Evolutionary conservation across 2,329 filamentous ascomycete species (phyloP), one percentile per base, ranked within the genome.

Genomic region (Trichoderma atrobrunneum): DNA sequence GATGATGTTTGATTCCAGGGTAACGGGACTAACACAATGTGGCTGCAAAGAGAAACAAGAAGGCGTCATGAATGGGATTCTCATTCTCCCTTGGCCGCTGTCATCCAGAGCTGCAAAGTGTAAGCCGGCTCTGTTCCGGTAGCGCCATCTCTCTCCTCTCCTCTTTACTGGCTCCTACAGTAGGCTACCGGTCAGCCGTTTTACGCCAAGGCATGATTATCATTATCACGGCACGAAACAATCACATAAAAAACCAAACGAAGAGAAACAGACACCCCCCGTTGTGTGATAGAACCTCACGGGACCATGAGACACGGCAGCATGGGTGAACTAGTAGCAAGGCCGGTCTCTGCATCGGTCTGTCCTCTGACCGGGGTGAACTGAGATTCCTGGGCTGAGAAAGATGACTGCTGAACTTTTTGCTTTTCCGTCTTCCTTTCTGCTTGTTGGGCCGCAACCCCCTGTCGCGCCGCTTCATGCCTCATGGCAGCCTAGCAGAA

Each of bases 281-380:
- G 51, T 59, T 59, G 51, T 54, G 57, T 24, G 66, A 62, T 43
- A 39, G 57, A 51, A 54, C 57, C 66, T 70, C 66, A 70, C 66
- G 66, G 66, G 66, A 70, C 57, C 66, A 51, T 26, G 57, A 62
- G 66, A 70, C 66, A 70, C 66, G 43, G 66, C 66, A 61, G 66
- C 66, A 70, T 61, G 66, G 66, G 57, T 70, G 39, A 32, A 61
- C 39, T 39, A 18, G 10, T 39, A 39, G 48, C 48, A 54, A 54
- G 48, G 57, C 11, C 57, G 28, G 28, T 32, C 56, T 32, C 14
- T 34, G 57, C 65, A 60, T 68, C 54, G 34, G 65, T 68, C 57
- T 54, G 24, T 21, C 10, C 34, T 36, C 26, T 68, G 65, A 68
- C 65, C 65, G 26, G 65, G 65, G 65, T 7, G 34, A 28, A 68